Base-by-base conservation (phyloP, 1,139 yeast genomes). In the Lodderomyces beijingensis region DNA sequence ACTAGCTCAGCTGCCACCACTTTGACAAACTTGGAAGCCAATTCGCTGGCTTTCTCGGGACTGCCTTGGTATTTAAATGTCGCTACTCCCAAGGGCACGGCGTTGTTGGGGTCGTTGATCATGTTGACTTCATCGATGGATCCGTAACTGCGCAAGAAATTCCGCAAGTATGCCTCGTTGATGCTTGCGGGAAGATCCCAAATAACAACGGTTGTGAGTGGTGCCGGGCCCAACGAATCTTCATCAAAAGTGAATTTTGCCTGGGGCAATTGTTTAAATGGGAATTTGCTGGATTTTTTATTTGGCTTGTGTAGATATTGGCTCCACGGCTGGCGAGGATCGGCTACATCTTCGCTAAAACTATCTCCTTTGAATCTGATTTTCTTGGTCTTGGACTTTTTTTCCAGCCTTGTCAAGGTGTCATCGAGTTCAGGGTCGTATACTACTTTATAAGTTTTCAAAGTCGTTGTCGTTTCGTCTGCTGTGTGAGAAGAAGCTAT, bases 31-130 rank as follows among this genome's bases (percentile, higher is more conserved):
- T 51, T 53, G 29, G 56, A 57, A 10, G 74, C 74, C 15, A 58
- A 45, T 27, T 52, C 57, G 47, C 76, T 76, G 1, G 91, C 74
- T 36, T 62, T 61, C 31, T 75, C 81, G 2, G 65, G 48, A 14
- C 65, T 62, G 3, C 89, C 89, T 36, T 70, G 77, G 56, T 74
- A 88, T 36, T 70, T 65, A 35, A 87, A 65, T 14, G 77, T 62
- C 28, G 83, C 84, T 21, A 87, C 63, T 3, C 95, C 94, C 32
- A 88, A 57, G 0, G 95, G 91, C 15, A 82, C 84, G 3, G 89
- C 95, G 33, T 84, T 79, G 13, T 68, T 65, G 1, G 93, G 87
- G 49, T 89, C 94, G 40, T 72, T 74, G 14, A 80, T 63, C 39
- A 79, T 68, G 40, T 75, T 76, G 35, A 84, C 62, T 27, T 74